Base-by-base conservation (phyloP, 257 asterid species). In the Solanum microdontum region DNA sequence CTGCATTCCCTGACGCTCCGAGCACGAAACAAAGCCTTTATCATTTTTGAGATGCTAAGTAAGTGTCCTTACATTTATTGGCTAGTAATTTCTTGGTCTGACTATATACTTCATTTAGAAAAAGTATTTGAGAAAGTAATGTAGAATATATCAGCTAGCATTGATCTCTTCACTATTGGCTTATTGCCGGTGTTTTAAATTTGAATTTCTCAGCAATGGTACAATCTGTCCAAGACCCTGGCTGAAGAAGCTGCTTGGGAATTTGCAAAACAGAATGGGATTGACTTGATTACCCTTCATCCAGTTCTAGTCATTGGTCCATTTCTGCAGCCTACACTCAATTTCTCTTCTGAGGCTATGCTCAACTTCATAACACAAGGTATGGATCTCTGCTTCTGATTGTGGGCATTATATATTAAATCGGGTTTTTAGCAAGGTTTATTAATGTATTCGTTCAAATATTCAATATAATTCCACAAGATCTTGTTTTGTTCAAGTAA, bases 221-320 rank as follows among this genome's bases (percentile, higher is more conserved):
- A 73, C 13, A 19, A 21, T 15, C 48, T 73, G 26, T 34, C 95
- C 6, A 95, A 95, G 51, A 90, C 93, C 5, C 90, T 95, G 91
- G 98, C 98, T 17, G 96, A 95, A 91, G 87, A 87, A 72, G 97
- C 92, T 66, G 91, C 97, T 11, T 87, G 92, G 95, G 84, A 90
- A 55, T 93, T 93, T 43, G 87, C 91, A 8, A 87, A 90, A 84
- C 91, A 90, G 85, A 88, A 95, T 64, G 93, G 90, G 40, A 89
- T 95, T 60, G 94, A 92, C 60, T 17, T 94, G 90, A 90, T 94
- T 4, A 82, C 92, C 1, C 51, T 94, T 5, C 93, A 93, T 88
- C 96, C 98, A 2, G 94, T 94, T 82, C 84, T 55, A 11, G 95
- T 92, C 28, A 36, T 92, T 30, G 96, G 96, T 82, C 98, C 96